Base-by-base conservation (phyloP, 225 moss, liverwort and hornwort species). In the Neckera pumila region DNA sequence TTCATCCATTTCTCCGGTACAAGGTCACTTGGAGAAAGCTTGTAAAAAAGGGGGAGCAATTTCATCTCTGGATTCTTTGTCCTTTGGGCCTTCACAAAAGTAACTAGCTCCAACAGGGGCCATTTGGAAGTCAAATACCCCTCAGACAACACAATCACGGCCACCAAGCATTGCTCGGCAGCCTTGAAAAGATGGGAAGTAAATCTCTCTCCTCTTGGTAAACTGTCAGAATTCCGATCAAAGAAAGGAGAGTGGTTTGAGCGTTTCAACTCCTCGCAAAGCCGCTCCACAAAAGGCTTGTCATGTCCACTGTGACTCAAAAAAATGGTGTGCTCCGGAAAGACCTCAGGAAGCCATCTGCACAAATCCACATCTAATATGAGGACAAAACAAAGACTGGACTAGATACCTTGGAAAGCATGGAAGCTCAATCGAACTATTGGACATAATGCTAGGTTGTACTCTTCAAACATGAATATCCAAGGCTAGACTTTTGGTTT, bases 401-500 rank as follows among this genome's bases (percentile, higher is more conserved):
- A 16, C 10, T 15, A 0, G 0, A 54, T 15, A 54, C 14, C 5
- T n/a, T 56, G 4, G 2, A 54, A 56, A 77, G 10, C 9, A 15
- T n/a, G 8, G 15, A 56, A 25, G 23, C 15, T 77, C 22, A 25
- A 54, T 1, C 9, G 54, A 56, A n/a, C 77, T 5, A 16, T 53
- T 77, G 23, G 0, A 15, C 16, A n/a, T 9, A 56, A 56, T n/a
- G 36, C n/a, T n/a, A 10, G 25, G 16, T 10, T 1, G 3, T 25
- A n/a, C 16, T 56, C 77, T 10, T n/a, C 56, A 56, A 56, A 25
- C n/a, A 36, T 2, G 6, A n/a, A 23, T 10, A 77, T 56, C n/a
- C 25, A 56, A 77, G 15, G n/a, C 56, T 56, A 25, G 0, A n/a
- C 6, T 9, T 22, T 14, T 0, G 3, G 13, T 3, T 9, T 53